phyloP scores from a whole-genome alignment of 495 filamentous ascomycete genomes.

The Amphirosellinia nigrospora region DNA sequence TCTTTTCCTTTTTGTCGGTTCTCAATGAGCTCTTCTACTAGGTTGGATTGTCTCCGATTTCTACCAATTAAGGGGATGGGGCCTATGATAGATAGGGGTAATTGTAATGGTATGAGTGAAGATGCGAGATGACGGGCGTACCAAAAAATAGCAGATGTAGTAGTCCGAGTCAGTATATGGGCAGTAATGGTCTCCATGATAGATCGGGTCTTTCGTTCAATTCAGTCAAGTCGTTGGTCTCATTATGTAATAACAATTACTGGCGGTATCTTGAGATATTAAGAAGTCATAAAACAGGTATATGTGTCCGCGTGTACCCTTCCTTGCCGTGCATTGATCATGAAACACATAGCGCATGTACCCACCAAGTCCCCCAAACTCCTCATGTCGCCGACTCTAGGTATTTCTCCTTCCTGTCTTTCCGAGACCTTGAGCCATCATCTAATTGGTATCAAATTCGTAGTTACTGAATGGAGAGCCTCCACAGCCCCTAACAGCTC shows the following conservation, averaged over 20 bases:
- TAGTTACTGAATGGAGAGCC: neutral
- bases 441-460: conserved; percentile 1
- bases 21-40: no score
- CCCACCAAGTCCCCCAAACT: neutral
- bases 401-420: neutral
- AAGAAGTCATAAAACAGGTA: neutral
- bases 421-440: neutral
- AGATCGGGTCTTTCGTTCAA: neutral
- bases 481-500: neutral
- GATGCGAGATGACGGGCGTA: no score
- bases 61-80: neutral
- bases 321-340: neutral
- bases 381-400: neutral
- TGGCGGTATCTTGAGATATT: neutral
- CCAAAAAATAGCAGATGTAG: neutral
- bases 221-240: neutral
- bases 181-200: neutral
- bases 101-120: neutral
- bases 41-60: neutral
- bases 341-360: neutral
- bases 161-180: neutral
- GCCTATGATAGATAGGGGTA: neutral
- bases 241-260: conserved; percentile 9
- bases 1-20: conserved; percentile 19
- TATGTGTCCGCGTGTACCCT: neutral